phyloP scores from a whole-genome alignment of 2,329 filamentous ascomycete species.

The Pyrenophora seminiperda region DNA sequence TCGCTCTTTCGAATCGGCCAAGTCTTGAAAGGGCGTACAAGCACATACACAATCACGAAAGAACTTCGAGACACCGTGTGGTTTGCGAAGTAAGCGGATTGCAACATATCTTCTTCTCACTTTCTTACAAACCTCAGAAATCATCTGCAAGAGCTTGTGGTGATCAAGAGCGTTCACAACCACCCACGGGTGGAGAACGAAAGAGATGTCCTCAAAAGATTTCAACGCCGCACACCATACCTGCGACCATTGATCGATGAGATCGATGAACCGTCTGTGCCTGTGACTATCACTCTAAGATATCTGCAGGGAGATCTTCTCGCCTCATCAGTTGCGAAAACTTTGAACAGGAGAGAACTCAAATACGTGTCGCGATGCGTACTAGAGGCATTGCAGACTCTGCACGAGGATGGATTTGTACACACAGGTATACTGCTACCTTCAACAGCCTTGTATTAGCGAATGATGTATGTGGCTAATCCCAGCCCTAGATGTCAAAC shows the following conservation, averaged over 20 bases:
- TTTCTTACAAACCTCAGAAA: conserved; percentile 10
- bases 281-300: conserved; percentile 28
- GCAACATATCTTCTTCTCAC: neutral
- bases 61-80: conserved; percentile 25
- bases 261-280: conserved; percentile 27
- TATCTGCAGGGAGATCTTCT: conserved; percentile 30
- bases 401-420: conserved; percentile 37
- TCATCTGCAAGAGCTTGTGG: conserved; percentile 15
- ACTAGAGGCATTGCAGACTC: conserved; percentile 29
- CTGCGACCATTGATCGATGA: conserved; percentile 38
- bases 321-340: conserved; percentile 14
- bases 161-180: conserved; percentile 32
- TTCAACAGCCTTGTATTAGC: neutral
- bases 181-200: conserved; percentile 34
- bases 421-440: conserved; percentile 26
- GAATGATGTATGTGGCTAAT: conserved; percentile 3
- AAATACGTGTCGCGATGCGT: conserved; percentile 23
- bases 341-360: conserved; percentile 25
- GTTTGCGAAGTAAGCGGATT: conserved; percentile 25
- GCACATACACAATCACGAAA: conserved; percentile 24
- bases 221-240: conserved; percentile 28
- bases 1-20: conserved; percentile 22
- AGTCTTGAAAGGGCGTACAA: conserved; percentile 16
- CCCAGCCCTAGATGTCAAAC: conserved; percentile 36
- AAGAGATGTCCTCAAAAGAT: conserved; percentile 32